Evolutionary conservation across 2,329 filamentous ascomycete genomes (phyloP), one percentile per base, ranked within the genome.

Genomic region (Aspergillus pseudoglaucus): DNA sequence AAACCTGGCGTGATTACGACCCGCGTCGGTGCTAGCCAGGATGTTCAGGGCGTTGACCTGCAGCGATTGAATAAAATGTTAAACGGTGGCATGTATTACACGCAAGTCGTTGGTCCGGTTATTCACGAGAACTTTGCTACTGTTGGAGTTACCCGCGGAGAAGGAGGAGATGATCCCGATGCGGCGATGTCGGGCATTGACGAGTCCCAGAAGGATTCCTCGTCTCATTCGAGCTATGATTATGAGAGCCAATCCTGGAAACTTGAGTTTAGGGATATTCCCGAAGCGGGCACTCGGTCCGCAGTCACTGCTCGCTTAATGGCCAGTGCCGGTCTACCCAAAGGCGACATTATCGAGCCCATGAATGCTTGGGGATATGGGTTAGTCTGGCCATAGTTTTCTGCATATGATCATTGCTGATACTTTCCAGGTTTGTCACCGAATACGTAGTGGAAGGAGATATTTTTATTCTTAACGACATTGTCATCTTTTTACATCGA

Each of bases 381-480:
- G 77, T 81, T 59, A 59, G 74, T 66, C 44, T 35, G 25, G 25
- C 23, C 39, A 42, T 51, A 40, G 45, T 50, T 23, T 45, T 57
- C 17, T n/a, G 23, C 22, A 41, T 48, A 43, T 55, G 48, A 55
- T 48, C 10, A 15, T n/a, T 47, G 32, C 44, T 49, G 2, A 32
- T 25, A 23, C 27, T 20, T 32, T 45, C 6, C 50, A 82, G 79
- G 44, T 81, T 78, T 52, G 72, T 77, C 18, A 77, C 75, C 5
- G 78, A 83, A 56, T 81, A 79, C 57, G 65, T 80, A 45, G 60
- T 79, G 17, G 71, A 78, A 57, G 81, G 81, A 20, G 73, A 81
- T 56, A 73, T 75, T 47, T 79, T 83, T 55, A 73, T 83, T 33
- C 71, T 77, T 48, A 74, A 77, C 46, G 80, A 83, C 56, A 74